A percentile compares a stretch with the other conserved stretches of the same genome.
phyloP scores from a whole-genome alignment of 164 flowering plant species.

The Cinnamomum micranthum region DNA sequence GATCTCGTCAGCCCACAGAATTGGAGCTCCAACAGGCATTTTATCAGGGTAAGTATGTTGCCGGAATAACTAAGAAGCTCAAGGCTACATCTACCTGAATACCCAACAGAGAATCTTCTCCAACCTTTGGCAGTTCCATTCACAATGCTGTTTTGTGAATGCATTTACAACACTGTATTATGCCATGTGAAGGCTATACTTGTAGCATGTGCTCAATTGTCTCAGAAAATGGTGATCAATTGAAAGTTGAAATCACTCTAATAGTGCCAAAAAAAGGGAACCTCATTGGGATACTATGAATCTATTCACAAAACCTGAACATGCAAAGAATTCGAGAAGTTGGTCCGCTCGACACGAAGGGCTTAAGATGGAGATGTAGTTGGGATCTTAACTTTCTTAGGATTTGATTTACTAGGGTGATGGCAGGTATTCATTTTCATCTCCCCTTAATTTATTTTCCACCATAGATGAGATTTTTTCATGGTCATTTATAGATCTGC shows the following conservation, averaged over 20 bases:
- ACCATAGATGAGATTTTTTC: too few species aligned
- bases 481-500: too few species aligned
- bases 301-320: too few species aligned
- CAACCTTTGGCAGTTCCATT: not conserved
- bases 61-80: constrained; percentile 19
- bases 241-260: not conserved
- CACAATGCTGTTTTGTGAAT: not conserved
- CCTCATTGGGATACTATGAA: too few species aligned
- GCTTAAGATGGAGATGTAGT: too few species aligned
- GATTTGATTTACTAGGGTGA: too few species aligned
- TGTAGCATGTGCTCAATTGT: not conserved
- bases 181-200: not conserved
- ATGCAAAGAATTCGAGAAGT: too few species aligned
- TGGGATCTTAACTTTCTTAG: too few species aligned
- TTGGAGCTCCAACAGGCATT: constrained; percentile 60
- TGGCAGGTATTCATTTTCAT: too few species aligned
- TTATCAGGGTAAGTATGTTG: constrained; percentile 71
- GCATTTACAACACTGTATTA: not conserved
- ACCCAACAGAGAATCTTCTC: constrained; percentile 3
- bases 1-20: constrained; percentile 59
- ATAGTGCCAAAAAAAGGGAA: too few species aligned
- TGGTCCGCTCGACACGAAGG: too few species aligned
- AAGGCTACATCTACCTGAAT: not conserved
- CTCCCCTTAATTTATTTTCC: too few species aligned
- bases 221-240: not conserved